These are phyloP conservation scores for Pichia kluyveri DNA, from an alignment of 805 yeast genomes.

Conservation along the genomic window DNA sequence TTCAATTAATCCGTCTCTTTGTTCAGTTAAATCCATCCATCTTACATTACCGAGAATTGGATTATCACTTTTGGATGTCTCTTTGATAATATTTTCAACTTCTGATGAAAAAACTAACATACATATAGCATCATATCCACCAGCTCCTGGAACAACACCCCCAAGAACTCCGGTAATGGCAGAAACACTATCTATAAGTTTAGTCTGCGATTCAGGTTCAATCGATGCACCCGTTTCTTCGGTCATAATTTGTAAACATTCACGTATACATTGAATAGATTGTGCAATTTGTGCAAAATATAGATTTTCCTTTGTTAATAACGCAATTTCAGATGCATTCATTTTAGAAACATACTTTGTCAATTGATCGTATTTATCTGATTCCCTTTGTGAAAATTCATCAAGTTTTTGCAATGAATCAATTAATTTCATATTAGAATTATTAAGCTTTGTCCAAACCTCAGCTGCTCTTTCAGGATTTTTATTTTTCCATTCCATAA, in stretches of 20 bases:
- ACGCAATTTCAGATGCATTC: neutral
- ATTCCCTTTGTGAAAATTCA: constrained; percentile 21
- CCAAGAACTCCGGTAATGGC: constrained; percentile 70
- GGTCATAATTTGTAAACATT: constrained; percentile 52
- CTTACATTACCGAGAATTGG: constrained; percentile 36
- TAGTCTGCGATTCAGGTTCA: constrained; percentile 75
- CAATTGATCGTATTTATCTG: constrained; percentile 27
- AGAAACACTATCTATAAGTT: constrained; percentile 50
- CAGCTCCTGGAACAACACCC: constrained; percentile 99
- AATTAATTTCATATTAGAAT: constrained; percentile 51
- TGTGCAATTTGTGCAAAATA: constrained; percentile 19
- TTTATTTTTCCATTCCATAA: constrained; percentile 56
- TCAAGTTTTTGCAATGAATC: constrained; percentile 35
- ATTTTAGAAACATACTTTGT: constrained; percentile 15
- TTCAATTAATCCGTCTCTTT: constrained; percentile 45
- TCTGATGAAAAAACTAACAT: constrained; percentile 48
- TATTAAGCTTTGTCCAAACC: constrained; percentile 48
- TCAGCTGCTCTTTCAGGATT: constrained; percentile 40
- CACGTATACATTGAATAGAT: constrained; percentile 45
- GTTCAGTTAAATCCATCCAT: constrained; percentile 64
- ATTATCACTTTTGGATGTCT: constrained; percentile 14
- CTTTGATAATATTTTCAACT: constrained; percentile 24
- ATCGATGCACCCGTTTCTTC: constrained; percentile 68
- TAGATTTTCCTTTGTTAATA: neutral
- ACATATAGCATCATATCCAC: constrained; percentile 92